phyloP scores from a whole-genome alignment of 306 rosid genomes.

The Dryas drummondii region DNA sequence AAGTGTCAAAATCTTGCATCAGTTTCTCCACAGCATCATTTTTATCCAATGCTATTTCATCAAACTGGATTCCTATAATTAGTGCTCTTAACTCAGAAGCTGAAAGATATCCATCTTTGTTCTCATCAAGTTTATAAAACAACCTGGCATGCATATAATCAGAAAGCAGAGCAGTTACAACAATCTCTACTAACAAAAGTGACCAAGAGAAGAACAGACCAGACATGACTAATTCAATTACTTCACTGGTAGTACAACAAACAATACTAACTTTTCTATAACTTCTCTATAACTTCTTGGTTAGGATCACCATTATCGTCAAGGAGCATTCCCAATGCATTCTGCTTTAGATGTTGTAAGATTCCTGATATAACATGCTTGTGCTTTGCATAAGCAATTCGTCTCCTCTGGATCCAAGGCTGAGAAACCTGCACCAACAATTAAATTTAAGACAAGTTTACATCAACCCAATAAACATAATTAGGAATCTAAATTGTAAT shows the following conservation, averaged over 20 bases:
- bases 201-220: too few relatives aligned
- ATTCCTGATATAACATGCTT: conserved; percentile 77
- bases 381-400: conserved; percentile 59
- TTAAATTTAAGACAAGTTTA: not conserved
- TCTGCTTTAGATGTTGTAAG: conserved; percentile 55
- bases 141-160: conserved; percentile 44
- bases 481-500: not conserved
- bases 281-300: too few relatives aligned
- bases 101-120: conserved; percentile 49
- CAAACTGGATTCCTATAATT: conserved; percentile 68
- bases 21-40: conserved; percentile 58
- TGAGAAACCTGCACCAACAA: conserved; percentile 66
- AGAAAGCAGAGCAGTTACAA: conserved; percentile 24
- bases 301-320: conserved; percentile 62
- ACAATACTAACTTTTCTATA: conserved; percentile 51
- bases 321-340: conserved; percentile 62
- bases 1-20: conserved; percentile 66
- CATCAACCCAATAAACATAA: not conserved
- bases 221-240: too few relatives aligned
- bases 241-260: not conserved
- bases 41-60: conserved; percentile 57
- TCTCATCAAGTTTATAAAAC: conserved; percentile 50
- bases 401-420: conserved; percentile 88
- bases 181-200: not conserved
- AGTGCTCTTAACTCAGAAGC: conserved; percentile 65